Evolutionary conservation across 352 stramenopile genomes (phyloP), one percentile per base, ranked within the genome.

Genomic region (Phytopythium litorale): DNA sequence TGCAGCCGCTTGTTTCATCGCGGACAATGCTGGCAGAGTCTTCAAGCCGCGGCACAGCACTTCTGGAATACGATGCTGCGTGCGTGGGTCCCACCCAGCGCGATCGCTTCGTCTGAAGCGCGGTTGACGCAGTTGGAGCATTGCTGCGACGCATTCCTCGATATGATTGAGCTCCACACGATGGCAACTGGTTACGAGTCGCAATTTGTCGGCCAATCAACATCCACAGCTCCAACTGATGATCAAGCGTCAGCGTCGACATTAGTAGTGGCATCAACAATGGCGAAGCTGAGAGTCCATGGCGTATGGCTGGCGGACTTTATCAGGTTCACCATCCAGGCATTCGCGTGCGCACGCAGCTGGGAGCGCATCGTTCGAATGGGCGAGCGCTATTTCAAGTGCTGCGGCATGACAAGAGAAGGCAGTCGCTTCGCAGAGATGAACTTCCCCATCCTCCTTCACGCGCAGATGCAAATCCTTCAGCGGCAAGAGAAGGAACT

Each of bases 381-480:
- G 33, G 79, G 83, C 61, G 80, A 73, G 53, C 70, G 75, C 19
- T 89, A 84, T 37, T 69, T 88, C 52, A 52, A 65, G 9, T 63
- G 89, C 18, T 70, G 69, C 40, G 71, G 69, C 2, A 65, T 57
- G 42, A 68, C 64, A 19, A 37, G 37, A 33, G 66, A 72, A 38
- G 71, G 74, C 12, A 71, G 35, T 68, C 79, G 60, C 7, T 91
- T 93, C 50, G 86, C 81, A 0, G 79, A 91, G 51, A 71, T 71
- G 19, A 81, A 82, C 37, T 72, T 91, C 18, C 71, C 76, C 0
- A 15, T 89, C 11, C 54, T 94, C 23, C 63, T 91, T 11, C 86
- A 80, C 49, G 83, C 83, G 3, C 83, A 94, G 42, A 68, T 69
- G 5, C 79, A 92, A 57, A 73, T 87, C n/a, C n/a, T 89, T 1